These are phyloP conservation scores for Salix arbutifolia DNA, from an alignment of 345 rosid genomes.

Conservation along the genomic window DNA sequence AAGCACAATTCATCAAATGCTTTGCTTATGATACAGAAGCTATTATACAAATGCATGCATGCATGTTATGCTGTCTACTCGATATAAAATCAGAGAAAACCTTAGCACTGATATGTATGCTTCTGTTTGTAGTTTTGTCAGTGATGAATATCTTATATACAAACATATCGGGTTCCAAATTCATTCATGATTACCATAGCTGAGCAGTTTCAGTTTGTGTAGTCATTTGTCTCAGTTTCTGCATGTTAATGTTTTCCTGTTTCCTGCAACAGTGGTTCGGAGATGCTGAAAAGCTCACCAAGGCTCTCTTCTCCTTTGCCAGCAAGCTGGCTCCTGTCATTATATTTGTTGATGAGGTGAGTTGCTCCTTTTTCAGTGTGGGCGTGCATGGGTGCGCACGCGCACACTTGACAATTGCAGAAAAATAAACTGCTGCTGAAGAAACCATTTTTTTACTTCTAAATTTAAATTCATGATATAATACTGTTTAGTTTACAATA, in stretches of 20 bases:
- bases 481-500: neutral
- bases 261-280: slow-evolving; percentile 82
- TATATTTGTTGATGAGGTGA: slow-evolving; percentile 96
- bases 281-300: slow-evolving; percentile 97
- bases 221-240: neutral
- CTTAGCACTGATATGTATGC: neutral
- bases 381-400: neutral
- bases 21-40: neutral
- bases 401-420: neutral
- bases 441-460: neutral
- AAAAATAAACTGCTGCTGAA: neutral
- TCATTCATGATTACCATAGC: neutral
- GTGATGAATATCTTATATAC: neutral
- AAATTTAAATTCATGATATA: neutral
- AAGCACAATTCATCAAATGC: neutral
- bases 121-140: neutral
- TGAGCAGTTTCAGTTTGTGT: neutral
- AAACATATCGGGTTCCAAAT: neutral
- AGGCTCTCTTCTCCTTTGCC: slow-evolving; percentile 93
- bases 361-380: slow-evolving; percentile 4
- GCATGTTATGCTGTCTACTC: neutral
- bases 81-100: neutral
- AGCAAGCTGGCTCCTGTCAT: slow-evolving; percentile 88
- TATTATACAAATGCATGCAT: neutral
- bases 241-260: neutral